These are phyloP conservation scores for Phaseolus coccineus DNA, from an alignment of 331 rosid genomes.

Conservation along the genomic window DNA sequence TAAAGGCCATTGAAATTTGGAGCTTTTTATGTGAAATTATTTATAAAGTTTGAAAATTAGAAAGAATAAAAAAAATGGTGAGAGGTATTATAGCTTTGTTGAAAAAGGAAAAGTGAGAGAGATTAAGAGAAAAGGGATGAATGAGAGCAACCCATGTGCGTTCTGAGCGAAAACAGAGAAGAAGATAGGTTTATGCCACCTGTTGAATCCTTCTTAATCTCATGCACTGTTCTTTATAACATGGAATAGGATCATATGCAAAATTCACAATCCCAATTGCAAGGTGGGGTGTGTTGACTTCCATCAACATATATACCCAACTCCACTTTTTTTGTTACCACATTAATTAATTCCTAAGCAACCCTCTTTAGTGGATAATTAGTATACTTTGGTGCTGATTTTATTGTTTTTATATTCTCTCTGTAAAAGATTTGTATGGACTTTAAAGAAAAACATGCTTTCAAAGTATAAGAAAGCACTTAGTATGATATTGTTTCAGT, in stretches of 20 bases:
- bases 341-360: no score
- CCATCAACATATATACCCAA: neutral
- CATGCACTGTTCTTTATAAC: neutral
- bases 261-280: neutral
- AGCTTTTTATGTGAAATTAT: no score
- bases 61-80: no score
- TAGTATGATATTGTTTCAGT: no score
- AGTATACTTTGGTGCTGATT: no score
- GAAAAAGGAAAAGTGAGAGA: neutral
- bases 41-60: no score
- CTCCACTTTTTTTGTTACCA: neutral
- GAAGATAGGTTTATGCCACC: neutral
- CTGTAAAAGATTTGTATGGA: no score
- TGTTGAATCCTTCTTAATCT: neutral
- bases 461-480: no score
- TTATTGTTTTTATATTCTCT: no score
- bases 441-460: no score
- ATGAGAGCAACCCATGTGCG: neutral
- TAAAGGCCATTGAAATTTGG: no score
- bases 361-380: no score
- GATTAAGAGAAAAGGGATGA: neutral
- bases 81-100: neutral
- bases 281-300: neutral
- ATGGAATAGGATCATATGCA: neutral
- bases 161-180: neutral